Percentiles rank a stretch among this genome's conserved stretches.
Conservation (phyloP, 2,329 filamentous ascomycete genomes). For the Fusarium poae region DNA sequence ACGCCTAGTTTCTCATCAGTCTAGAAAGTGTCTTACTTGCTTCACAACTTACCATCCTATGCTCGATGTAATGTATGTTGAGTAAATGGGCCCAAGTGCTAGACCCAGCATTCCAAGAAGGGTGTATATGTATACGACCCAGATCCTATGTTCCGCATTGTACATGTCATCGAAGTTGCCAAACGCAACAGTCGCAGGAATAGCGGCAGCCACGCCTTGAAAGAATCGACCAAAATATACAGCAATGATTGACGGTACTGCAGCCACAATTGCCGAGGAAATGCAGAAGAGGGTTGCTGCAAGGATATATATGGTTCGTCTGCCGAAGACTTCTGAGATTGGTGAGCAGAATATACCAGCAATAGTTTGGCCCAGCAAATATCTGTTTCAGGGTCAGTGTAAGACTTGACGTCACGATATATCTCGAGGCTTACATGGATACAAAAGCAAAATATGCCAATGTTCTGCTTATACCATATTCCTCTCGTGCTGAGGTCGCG, state of each 20-base stretch:
- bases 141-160: conserved; percentile 16
- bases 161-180: conserved; percentile 19
- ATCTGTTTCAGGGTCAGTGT: not conserved
- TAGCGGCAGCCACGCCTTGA: conserved; percentile 6
- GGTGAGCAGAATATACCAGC: conserved; percentile 10
- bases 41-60: conserved; percentile 8
- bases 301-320: conserved; percentile 10
- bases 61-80: conserved; percentile 6
- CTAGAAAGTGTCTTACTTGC: fast-evolving
- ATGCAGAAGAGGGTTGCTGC: conserved; percentile 7
- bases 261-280: not conserved
- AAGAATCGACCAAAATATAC: conserved; percentile 10
- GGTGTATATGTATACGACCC: conserved; percentile 20
- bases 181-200: conserved; percentile 13
- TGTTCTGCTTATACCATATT: conserved; percentile 5
- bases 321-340: conserved; percentile 12
- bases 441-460: conserved; percentile 10
- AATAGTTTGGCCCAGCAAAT: conserved; percentile 6
- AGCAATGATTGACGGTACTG: not conserved
- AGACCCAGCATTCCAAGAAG: conserved; percentile 16
- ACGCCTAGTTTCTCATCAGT: not conserved
- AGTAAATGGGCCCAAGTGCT: conserved; percentile 6
- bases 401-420: not conserved
- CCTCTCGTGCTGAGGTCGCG: conserved; percentile 1
- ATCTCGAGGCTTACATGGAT: not conserved